Percentiles rank a stretch among this genome's conserved stretches.
Conservation (phyloP, 495 filamentous ascomycete genomes). For the Amorphotheca resinae region DNA sequence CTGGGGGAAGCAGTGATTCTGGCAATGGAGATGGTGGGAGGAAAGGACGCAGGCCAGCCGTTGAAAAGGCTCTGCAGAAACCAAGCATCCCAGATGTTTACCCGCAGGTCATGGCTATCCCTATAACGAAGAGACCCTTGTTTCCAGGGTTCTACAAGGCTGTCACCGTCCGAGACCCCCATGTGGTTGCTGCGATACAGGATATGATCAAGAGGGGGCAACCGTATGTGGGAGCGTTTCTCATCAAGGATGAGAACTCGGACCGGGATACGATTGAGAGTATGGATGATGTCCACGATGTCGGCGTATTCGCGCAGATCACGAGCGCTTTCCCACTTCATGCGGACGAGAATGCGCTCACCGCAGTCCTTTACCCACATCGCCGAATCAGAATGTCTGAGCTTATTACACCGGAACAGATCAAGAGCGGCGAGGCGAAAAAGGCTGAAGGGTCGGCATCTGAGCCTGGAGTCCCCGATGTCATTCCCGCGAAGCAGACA, state of each 20-base stretch:
- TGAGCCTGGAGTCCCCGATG: conserved; percentile 13
- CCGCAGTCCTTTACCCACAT: conserved; percentile 90
- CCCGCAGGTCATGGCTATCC: conserved; percentile 96
- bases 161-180: conserved; percentile 83
- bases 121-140: conserved; percentile 87
- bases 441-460: conserved; percentile 32
- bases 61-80: conserved; percentile 70
- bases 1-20: conserved; percentile 32
- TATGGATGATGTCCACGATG: conserved; percentile 80
- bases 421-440: conserved; percentile 26
- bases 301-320: conserved; percentile 94
- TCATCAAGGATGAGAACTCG: conserved; percentile 90
- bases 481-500: conserved; percentile 17
- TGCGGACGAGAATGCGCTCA: conserved; percentile 66
- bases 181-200: conserved; percentile 78
- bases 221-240: conserved; percentile 91
- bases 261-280: conserved; percentile 86
- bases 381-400: conserved; percentile 82
- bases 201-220: conserved; percentile 98
- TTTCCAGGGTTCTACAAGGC: conserved; percentile 99
- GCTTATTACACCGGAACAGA: conserved; percentile 49
- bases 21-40: conserved; percentile 35
- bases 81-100: conserved; percentile 87
- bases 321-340: conserved; percentile 86
- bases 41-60: conserved; percentile 48